These are phyloP conservation scores for Polyporus arcularius DNA, from an alignment of 768 basidiomycete species.

Conservation along the genomic window DNA sequence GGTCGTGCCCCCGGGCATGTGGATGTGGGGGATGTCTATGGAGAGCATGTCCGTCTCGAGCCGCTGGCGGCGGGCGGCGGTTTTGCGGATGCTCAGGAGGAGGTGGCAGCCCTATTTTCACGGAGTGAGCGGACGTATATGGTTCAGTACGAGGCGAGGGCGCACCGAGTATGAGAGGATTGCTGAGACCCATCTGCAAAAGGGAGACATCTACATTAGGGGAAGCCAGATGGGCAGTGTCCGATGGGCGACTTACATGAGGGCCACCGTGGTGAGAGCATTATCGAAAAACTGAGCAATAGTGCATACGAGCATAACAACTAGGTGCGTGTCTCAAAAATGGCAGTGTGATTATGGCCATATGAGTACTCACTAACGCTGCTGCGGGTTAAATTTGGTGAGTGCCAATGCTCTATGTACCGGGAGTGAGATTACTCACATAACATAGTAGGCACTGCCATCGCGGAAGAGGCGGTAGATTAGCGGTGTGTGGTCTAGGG, in stretches of 20 bases:
- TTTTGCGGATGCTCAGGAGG: slow-evolving; percentile 20
- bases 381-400: neutral
- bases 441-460: slow-evolving; percentile 16
- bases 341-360: no score
- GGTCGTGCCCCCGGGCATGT: neutral
- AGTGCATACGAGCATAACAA: slow-evolving; percentile 11
- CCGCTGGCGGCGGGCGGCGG: slow-evolving; percentile 16
- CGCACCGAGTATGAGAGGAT: slow-evolving; percentile 24
- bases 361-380: slow-evolving; percentile 3
- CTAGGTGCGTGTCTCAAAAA: neutral
- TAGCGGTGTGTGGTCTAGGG: slow-evolving; percentile 13
- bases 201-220: no score
- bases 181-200: slow-evolving; percentile 19
- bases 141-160: neutral
- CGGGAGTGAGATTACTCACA: slow-evolving; percentile 4
- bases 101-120: slow-evolving; percentile 22
- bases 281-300: neutral
- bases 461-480: slow-evolving; percentile 18
- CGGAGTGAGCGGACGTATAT: neutral
- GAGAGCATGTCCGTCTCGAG: slow-evolving; percentile 11
- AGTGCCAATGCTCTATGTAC: neutral
- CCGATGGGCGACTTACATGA: slow-evolving; percentile 10
- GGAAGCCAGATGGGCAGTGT: neutral
- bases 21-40: neutral
- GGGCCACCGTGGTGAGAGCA: neutral